Evolutionary conservation across 805 yeast species (phyloP), one percentile per base, ranked within the genome.

Genomic region (Ogataea ganodermae): DNA sequence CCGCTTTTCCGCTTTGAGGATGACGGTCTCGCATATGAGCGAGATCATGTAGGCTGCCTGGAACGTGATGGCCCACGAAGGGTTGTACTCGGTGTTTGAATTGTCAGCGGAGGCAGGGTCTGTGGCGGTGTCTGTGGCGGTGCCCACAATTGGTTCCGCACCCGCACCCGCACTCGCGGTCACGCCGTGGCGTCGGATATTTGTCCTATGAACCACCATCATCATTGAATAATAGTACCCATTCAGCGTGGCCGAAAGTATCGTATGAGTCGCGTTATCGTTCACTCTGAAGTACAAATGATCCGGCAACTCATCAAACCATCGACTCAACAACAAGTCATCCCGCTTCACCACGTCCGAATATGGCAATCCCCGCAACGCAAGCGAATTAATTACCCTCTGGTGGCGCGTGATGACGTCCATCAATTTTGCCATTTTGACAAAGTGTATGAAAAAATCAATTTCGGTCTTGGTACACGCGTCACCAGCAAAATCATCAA

Each of bases 31-130:
- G 14, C 48, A 50, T 18, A 49, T 48, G 28, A 38, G 22, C 16
- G 45, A 28, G 83, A 86, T 82, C 83, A 84, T 84, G 59, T 86
- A 78, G 2, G 92, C 88, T 1, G 92, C 87, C 63, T 84, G 89
- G 71, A 85, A 86, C 2, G 89, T 86, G 49, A 86, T 84, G 7
- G 89, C 88, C 84, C 88, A 81, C 14, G 86, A 79, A 5, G 89
- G 88, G 61, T 81, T 82, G 55, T 60, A 58, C 61, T 73, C 67
- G 30, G 27, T 35, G 23, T 6, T 73, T 48, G 22, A n/a, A n/a
- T n/a, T n/a, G n/a, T n/a, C n/a, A n/a, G n/a, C n/a, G n/a, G n/a
- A n/a, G n/a, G n/a, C n/a, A n/a, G n/a, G n/a, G n/a, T n/a, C n/a
- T n/a, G n/a, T n/a, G n/a, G n/a, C n/a, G n/a, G n/a, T n/a, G n/a